phyloP scores from a whole-genome alignment of 2,329 filamentous ascomycete genomes.

The Pyricularia sp. region DNA sequence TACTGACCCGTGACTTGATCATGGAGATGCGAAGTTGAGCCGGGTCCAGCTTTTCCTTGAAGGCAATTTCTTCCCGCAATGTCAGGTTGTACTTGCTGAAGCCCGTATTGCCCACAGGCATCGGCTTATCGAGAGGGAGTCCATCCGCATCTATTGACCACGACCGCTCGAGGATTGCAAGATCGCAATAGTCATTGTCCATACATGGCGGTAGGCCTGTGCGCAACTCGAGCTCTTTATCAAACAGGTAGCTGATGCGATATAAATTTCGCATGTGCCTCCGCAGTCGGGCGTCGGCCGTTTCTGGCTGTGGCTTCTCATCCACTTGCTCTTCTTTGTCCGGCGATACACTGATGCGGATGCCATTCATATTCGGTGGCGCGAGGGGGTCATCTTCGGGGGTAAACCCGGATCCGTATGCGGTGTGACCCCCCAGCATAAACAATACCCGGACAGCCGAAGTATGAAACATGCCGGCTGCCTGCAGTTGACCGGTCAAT shows the following conservation, averaged over 20 bases:
- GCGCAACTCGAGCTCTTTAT: constrained; percentile 46
- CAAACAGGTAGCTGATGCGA: constrained; percentile 44
- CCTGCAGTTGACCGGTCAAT: constrained; percentile 24
- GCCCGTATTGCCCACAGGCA: not conserved
- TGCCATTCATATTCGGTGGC: not conserved
- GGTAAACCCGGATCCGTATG: constrained; percentile 1
- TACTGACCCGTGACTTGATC: constrained; percentile 41
- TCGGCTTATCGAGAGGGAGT: constrained; percentile 12
- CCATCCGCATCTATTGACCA: constrained; percentile 17
- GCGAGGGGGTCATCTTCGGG: not conserved
- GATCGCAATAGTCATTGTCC: constrained; percentile 40
- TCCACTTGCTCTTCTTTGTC: not conserved
- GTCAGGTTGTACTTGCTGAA: constrained; percentile 1
- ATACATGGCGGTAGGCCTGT: constrained; percentile 42
- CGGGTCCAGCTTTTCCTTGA: constrained; percentile 4
- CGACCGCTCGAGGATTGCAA: constrained; percentile 35
- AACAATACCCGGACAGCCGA: constrained; percentile 37
- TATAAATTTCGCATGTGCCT: constrained; percentile 33
- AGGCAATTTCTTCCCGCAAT: constrained; percentile 12
- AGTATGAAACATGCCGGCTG: constrained; percentile 32
- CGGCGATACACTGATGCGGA: not conserved
- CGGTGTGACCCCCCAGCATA: constrained; percentile 28
- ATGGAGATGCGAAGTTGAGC: constrained; percentile 26
- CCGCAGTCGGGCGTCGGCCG: constrained; percentile 16
- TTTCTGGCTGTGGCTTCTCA: not conserved